Conservation (phyloP, 2,329 filamentous ascomycete species). For the Calonectria henricotiae region DNA sequence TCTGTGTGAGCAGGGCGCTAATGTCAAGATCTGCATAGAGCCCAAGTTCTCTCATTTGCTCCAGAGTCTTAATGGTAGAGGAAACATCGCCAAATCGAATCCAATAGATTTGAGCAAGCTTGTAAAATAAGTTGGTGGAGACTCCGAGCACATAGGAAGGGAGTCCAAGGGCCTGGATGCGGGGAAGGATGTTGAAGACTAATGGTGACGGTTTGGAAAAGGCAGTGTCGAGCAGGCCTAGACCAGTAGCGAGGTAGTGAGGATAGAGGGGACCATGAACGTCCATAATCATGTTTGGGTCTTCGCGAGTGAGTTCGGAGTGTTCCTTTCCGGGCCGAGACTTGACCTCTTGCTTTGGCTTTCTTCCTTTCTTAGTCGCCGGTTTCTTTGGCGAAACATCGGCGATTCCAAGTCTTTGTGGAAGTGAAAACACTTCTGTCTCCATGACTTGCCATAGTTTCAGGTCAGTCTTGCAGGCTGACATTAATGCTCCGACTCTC, state of each 20-base stretch:
- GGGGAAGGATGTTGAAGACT: conserved; percentile 75
- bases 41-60: conserved; percentile 78
- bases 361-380: conserved; percentile 30
- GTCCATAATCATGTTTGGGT: conserved; percentile 64
- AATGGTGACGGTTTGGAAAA: conserved; percentile 75
- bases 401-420: conserved; percentile 70
- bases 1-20: conserved; percentile 50
- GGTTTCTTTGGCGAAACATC: conserved; percentile 38
- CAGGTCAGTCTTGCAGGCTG: conserved; percentile 71
- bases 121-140: conserved; percentile 79
- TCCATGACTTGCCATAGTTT: conserved; percentile 80
- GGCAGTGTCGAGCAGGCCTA: conserved; percentile 70
- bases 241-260: conserved; percentile 71
- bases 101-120: conserved; percentile 76
- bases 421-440: conserved; percentile 76
- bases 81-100: conserved; percentile 72
- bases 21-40: conserved; percentile 69
- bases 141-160: conserved; percentile 81
- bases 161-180: conserved; percentile 78
- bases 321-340: not conserved
- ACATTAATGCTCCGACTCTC: conserved; percentile 71
- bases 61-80: conserved; percentile 71
- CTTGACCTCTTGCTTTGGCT: conserved; percentile 36
- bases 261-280: conserved; percentile 78
- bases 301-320: conserved; percentile 13